Evolutionary conservation across 108 stramenopile species (phyloP).

Genomic region (Skeletonema potamos): DNA sequence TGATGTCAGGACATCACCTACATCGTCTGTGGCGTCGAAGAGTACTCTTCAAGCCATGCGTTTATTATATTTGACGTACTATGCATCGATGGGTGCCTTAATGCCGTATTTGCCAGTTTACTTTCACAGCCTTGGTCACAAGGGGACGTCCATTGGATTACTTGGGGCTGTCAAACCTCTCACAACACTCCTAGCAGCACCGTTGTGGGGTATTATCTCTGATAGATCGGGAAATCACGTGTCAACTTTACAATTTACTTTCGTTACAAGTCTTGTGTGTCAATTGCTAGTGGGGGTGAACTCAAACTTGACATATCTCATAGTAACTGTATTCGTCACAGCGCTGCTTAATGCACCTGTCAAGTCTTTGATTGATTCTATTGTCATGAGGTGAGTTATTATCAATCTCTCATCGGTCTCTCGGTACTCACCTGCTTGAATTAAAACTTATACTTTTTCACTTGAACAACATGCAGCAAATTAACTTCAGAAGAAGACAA

Average conservation of each 20-base stretch:
- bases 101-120: constrained; percentile 96
- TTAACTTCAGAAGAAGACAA: constrained; percentile 56
- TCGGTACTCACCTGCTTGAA: not conserved
- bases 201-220: constrained; percentile 91
- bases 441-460: not conserved
- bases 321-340: constrained; percentile 78
- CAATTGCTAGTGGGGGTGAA: constrained; percentile 69
- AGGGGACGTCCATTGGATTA: constrained; percentile 84
- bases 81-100: constrained; percentile 85
- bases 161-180: constrained; percentile 94
- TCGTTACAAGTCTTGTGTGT: constrained; percentile 74
- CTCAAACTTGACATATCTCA: constrained; percentile 66
- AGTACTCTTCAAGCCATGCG: constrained; percentile 67
- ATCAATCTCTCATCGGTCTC: not conserved
- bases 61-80: constrained; percentile 87
- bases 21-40: not conserved
- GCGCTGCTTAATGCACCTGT: constrained; percentile 94
- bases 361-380: constrained; percentile 89
- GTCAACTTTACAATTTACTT: constrained; percentile 82
- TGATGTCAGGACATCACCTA: not conserved
- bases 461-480: constrained; percentile 1
- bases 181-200: constrained; percentile 91
- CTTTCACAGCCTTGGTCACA: constrained; percentile 90
- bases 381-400: constrained; percentile 67
- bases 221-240: constrained; percentile 80